These are phyloP conservation scores for Crithidia fasciculata DNA, from an alignment of 208 protist species.

Conservation along the genomic window DNA sequence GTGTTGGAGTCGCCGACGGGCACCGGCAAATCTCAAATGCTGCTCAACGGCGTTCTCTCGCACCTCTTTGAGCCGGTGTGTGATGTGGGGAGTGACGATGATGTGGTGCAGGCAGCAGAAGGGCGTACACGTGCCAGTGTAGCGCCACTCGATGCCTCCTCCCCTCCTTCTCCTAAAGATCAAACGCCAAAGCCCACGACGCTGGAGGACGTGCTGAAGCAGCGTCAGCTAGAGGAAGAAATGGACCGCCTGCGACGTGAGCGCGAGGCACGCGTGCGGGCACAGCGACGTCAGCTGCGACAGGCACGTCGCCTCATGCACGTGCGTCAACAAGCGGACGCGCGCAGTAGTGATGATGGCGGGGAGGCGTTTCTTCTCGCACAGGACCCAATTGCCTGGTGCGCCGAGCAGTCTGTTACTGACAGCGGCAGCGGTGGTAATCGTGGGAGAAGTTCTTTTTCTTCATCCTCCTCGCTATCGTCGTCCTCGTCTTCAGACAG, in stretches of 20 bases:
- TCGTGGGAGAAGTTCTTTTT: not conserved
- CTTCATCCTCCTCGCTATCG: slow-evolving; percentile 24
- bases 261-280: slow-evolving; percentile 28
- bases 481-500: not conserved
- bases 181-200: slow-evolving; percentile 6
- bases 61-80: slow-evolving; percentile 51
- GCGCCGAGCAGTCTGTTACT: slow-evolving; percentile 5
- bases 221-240: slow-evolving; percentile 46
- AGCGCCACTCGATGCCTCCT: not conserved
- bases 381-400: slow-evolving; percentile 31
- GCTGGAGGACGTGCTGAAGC: slow-evolving; percentile 27
- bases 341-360: not conserved
- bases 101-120: not conserved
- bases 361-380: slow-evolving; percentile 20
- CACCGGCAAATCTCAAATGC: slow-evolving; percentile 95
- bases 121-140: not conserved
- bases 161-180: too few relatives aligned
- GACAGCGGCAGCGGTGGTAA: too few relatives aligned
- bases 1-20: slow-evolving; percentile 96
- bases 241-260: slow-evolving; percentile 20
- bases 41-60: slow-evolving; percentile 90
- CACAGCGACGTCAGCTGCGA: slow-evolving; percentile 24
- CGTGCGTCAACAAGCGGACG: slow-evolving; percentile 10
- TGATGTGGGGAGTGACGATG: not conserved
- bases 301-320: slow-evolving; percentile 23